Evolutionary conservation across 2,329 filamentous ascomycete genomes (phyloP), one percentile per base, ranked within the genome.

Genomic region (Didymosphaeria variabile): DNA sequence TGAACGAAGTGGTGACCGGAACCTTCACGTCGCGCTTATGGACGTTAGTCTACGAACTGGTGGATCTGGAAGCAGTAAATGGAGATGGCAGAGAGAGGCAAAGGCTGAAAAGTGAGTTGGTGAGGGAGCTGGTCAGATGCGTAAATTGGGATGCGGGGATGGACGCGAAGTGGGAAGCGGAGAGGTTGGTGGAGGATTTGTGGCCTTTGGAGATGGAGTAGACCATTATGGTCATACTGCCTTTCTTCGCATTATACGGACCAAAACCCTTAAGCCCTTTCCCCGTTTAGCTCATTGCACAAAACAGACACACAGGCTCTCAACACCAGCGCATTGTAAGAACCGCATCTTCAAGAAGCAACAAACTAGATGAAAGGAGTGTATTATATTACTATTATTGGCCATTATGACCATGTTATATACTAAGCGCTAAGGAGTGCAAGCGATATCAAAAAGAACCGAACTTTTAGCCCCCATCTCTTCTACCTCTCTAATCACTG

Each of bases 391-490:
- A 29, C 4, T 29, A 29, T 29, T 29, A 29, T 5, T 5, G 26
- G 26, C 6, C 26, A 2, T 29, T 29, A 29, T 29, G 26, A 29
- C 26, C 26, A 29, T 29, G 26, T 6, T 29, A 40, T 40, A 44
- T 44, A 17, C 40, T 47, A 47, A 21, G 45, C 45, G 45, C 45
- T 47, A 47, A 47, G 23, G 45, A 47, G 29, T 21, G 45, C 12
- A 3, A 47, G 3, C 15, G 19, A n/a, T 21, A 3, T 29, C 5
- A 47, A 10, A 5, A 10, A 47, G 13, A 29, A 6, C 4, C 21
- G 26, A 29, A 29, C 31, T n/a, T n/a, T n/a, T n/a, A n/a, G n/a
- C n/a, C n/a, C n/a, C n/a, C n/a, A n/a, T n/a, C n/a, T n/a, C n/a
- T n/a, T n/a, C 1, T 31, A 2, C 7, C 23, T 23, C 29, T 12